phyloP scores from a whole-genome alignment of 345 rosid genomes.

The Firmiana major region DNA sequence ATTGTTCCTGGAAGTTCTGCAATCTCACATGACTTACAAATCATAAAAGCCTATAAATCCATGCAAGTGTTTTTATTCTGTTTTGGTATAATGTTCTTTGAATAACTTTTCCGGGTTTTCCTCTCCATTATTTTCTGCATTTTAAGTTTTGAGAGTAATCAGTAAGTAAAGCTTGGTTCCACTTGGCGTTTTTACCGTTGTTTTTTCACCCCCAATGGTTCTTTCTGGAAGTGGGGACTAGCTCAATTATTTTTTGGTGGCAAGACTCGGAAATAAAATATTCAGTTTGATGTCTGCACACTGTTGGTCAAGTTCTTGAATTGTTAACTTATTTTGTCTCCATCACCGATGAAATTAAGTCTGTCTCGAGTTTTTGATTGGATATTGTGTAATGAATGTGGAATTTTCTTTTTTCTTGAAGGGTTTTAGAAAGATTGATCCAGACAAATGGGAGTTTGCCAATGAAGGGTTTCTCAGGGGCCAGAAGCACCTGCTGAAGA shows the following conservation, averaged over 20 bases:
- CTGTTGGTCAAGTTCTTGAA: not conserved
- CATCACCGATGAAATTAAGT: not conserved
- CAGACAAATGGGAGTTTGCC: slow-evolving; percentile 81
- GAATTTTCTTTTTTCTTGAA: slow-evolving; percentile 15
- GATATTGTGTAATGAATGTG: not conserved
- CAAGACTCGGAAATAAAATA: not conserved
- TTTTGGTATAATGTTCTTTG: slow-evolving; percentile 7
- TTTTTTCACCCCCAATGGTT: slow-evolving; percentile 6
- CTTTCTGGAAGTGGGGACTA: slow-evolving; percentile 22
- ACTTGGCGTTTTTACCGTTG: not conserved
- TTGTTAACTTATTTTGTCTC: not conserved
- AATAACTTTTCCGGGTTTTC: not conserved
- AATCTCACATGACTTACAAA: not conserved
- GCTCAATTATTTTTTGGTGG: not conserved
- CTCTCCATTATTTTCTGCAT: not conserved
- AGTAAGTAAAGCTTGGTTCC: not conserved
- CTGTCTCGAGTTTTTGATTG: not conserved
- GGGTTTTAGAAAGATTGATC: slow-evolving; percentile 86
- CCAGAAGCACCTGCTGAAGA: slow-evolving; percentile 64
- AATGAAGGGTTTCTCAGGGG: slow-evolving; percentile 81
- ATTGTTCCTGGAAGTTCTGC: not conserved
- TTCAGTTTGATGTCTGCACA: not conserved
- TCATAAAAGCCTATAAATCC: not conserved
- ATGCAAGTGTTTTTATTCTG: not conserved
- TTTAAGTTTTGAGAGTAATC: not conserved